Conservation (phyloP, 1,284 basidiomycete species). For the Cryptococcus sp. region DNA sequence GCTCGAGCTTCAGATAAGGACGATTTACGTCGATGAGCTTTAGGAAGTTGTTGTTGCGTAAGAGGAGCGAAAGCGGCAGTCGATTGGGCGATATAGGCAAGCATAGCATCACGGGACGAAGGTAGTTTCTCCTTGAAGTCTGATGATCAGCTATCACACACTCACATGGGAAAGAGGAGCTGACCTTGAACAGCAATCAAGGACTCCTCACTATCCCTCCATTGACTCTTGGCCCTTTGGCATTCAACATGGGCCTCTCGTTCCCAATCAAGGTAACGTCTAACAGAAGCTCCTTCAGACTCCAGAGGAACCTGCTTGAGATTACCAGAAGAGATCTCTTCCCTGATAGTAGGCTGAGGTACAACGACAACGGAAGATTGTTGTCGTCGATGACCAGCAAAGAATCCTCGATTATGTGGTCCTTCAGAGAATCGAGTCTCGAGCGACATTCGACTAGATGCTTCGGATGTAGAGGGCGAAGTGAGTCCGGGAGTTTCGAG, state of each 20-base stretch:
- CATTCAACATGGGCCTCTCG: conserved; percentile 31
- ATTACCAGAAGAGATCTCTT: conserved; percentile 35
- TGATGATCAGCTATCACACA: conserved; percentile 5
- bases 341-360: conserved; percentile 33
- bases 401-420: conserved; percentile 8
- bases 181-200: conserved; percentile 17
- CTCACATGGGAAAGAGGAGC: neutral
- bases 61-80: conserved; percentile 29
- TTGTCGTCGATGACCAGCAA: conserved; percentile 25
- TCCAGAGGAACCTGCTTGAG: conserved; percentile 9
- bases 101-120: too few relatives aligned
- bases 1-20: conserved; percentile 22
- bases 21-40: conserved; percentile 25
- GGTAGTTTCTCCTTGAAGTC: conserved; percentile 26
- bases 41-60: conserved; percentile 9
- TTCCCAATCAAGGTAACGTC: conserved; percentile 28
- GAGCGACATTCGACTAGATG: conserved; percentile 32
- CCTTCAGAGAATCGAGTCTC: conserved; percentile 29
- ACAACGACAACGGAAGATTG: conserved; percentile 32
- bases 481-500: conserved; percentile 32
- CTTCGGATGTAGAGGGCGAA: conserved; percentile 35
- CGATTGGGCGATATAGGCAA: conserved; percentile 34
- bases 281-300: conserved; percentile 7
- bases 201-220: conserved; percentile 25
- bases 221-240: conserved; percentile 15